Percentiles rank a stretch among this genome's conserved stretches.
These are phyloP conservation scores for Epichloe typhina DNA, from an alignment of 2,329 filamentous ascomycete genomes.

Conservation along the genomic window DNA sequence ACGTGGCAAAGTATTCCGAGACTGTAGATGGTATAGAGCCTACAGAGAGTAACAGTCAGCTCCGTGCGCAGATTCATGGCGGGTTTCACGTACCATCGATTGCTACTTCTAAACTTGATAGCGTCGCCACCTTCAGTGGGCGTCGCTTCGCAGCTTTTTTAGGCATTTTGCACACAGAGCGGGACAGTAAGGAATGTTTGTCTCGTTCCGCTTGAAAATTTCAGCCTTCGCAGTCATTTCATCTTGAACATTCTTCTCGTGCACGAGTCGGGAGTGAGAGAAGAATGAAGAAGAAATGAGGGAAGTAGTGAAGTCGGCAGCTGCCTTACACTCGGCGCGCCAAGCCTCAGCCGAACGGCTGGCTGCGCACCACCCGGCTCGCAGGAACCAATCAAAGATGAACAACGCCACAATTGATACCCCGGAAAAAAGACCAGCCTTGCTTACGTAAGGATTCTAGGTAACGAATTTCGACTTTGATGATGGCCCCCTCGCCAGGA, in stretches of 20 bases:
- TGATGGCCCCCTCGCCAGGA: background rate
- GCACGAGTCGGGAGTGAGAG: background rate
- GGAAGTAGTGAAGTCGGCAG: background rate
- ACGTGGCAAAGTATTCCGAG: slow-evolving; percentile 10
- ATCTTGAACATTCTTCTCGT: background rate
- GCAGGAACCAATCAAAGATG: background rate
- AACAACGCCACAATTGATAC: slow-evolving; percentile 7
- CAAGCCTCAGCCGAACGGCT: slow-evolving; percentile 10
- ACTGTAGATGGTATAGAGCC: slow-evolving; percentile 14
- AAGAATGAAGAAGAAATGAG: background rate
- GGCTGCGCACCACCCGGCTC: slow-evolving; percentile 5
- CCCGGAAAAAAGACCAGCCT: slow-evolving; percentile 9
- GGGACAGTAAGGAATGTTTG: background rate
- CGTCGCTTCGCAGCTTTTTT: slow-evolving; percentile 1
- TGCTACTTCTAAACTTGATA: slow-evolving; percentile 9
- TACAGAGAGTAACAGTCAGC: slow-evolving; percentile 2
- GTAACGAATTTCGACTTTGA: slow-evolving; percentile 15
- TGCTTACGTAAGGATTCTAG: slow-evolving; percentile 19
- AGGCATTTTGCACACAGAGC: slow-evolving; percentile 2
- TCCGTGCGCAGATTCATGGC: background rate
- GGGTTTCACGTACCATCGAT: slow-evolving; percentile 13
- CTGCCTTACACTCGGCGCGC: background rate
- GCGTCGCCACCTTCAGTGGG: background rate
- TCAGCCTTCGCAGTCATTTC: background rate
- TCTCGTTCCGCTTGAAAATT: background rate